These are phyloP conservation scores for Closterium sp. DNA, from an alignment of 139 green algal species.

Conservation along the genomic window DNA sequence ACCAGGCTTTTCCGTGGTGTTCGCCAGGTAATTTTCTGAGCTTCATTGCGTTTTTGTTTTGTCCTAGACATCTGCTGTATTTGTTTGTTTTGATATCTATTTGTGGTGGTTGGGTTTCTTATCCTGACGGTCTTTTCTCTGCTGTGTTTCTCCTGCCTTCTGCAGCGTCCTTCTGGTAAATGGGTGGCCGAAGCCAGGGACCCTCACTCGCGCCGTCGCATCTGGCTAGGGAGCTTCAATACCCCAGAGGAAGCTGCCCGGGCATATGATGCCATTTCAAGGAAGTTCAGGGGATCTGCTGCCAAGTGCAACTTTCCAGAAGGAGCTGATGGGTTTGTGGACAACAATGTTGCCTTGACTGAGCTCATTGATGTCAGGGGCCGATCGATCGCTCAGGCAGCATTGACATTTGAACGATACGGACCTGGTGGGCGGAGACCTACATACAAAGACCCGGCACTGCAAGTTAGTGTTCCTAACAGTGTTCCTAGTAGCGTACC, in stretches of 20 bases:
- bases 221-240: slow-evolving; percentile 15
- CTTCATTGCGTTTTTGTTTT: too few relatives aligned
- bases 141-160: neutral
- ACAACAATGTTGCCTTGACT: neutral
- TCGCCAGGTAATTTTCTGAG: neutral
- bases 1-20: neutral
- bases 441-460: neutral
- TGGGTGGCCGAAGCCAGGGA: slow-evolving; percentile 14
- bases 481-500: neutral
- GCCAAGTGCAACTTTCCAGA: slow-evolving; percentile 21
- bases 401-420: neutral
- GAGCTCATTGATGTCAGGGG: neutral
- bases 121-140: neutral
- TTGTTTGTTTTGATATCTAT: too few relatives aligned
- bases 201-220: neutral
- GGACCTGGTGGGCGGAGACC: neutral
- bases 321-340: neutral
- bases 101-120: neutral
- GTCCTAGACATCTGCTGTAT: too few relatives aligned
- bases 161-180: slow-evolving; percentile 4
- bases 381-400: neutral
- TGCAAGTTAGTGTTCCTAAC: neutral
- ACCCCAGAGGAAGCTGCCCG: slow-evolving; percentile 2
- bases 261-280: neutral
- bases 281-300: neutral